phyloP scores from a whole-genome alignment of 1,284 basidiomycete species.

The Gomphus bonarii region DNA sequence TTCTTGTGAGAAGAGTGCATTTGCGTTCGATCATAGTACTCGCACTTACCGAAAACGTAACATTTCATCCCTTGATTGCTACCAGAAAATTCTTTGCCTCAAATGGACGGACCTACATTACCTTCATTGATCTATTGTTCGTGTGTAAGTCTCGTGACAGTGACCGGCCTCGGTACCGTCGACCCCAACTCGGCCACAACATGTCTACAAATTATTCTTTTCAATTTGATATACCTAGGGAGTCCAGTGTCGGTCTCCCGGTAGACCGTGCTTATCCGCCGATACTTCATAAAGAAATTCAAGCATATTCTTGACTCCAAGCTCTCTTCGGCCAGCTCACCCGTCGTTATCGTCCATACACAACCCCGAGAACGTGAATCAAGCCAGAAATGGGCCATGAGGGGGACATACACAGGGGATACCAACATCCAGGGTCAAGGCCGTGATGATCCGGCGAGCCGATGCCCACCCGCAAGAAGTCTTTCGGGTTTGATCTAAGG shows the following conservation, averaged over 20 bases:
- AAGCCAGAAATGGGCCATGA: not conserved
- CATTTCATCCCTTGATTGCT: slow-evolving; percentile 63
- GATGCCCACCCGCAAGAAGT: slow-evolving; percentile 66
- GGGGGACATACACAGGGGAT: not conserved
- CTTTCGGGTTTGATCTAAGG: slow-evolving; percentile 76
- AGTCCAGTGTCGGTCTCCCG: slow-evolving; percentile 63
- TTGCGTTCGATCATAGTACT: not conserved
- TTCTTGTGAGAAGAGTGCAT: slow-evolving; percentile 33
- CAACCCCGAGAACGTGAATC: no score
- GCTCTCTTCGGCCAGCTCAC: not conserved
- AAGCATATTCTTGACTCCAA: slow-evolving; percentile 48
- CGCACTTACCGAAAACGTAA: slow-evolving; percentile 35
- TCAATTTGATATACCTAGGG: slow-evolving; percentile 63
- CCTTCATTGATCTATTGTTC: slow-evolving; percentile 70
- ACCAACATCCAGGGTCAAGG: slow-evolving; percentile 30
- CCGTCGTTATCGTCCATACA: not conserved
- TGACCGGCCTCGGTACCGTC: slow-evolving; percentile 68
- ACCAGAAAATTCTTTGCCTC: slow-evolving; percentile 67
- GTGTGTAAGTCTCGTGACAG: slow-evolving; percentile 68
- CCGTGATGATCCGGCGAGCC: slow-evolving; percentile 77
- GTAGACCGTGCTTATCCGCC: slow-evolving; percentile 63
- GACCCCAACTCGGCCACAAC: slow-evolving; percentile 64
- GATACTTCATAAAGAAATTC: slow-evolving; percentile 69
- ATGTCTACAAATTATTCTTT: slow-evolving; percentile 70
- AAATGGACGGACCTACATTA: slow-evolving; percentile 53